phyloP scores from a whole-genome alignment of 2,329 filamentous ascomycete genomes.

The Clarireedia sp. region DNA sequence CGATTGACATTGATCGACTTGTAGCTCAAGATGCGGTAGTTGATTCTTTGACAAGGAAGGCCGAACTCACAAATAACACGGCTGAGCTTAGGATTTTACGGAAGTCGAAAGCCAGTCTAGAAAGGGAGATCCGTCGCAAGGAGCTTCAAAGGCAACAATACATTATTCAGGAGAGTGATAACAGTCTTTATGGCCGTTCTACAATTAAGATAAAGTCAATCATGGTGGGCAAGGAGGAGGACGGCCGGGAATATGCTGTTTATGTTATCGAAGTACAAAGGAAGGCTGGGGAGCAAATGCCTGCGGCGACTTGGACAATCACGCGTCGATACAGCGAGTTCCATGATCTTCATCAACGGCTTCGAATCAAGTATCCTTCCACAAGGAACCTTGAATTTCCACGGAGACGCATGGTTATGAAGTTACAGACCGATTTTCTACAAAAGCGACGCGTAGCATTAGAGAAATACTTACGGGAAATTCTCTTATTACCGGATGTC shows the following conservation, averaged over 20 bases:
- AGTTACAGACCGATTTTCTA: conserved; percentile 90
- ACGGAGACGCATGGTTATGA: conserved; percentile 85
- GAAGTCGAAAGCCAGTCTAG: conserved; percentile 89
- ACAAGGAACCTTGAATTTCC: conserved; percentile 90
- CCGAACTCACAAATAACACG: conserved; percentile 93
- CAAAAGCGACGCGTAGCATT: conserved; percentile 78
- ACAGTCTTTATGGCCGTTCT: conserved; percentile 88
- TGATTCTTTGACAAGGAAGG: conserved; percentile 85
- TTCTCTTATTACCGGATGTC: conserved; percentile 82
- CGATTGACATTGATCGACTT: conserved; percentile 82
- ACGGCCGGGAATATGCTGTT: conserved; percentile 86
- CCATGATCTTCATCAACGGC: conserved; percentile 83
- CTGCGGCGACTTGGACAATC: conserved; percentile 88
- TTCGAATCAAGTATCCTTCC: conserved; percentile 77
- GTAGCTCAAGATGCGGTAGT: conserved; percentile 83
- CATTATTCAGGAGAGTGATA: conserved; percentile 94
- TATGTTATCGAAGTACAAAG: conserved; percentile 90
- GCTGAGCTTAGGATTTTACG: conserved; percentile 85
- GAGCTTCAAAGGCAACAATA: conserved; percentile 96
- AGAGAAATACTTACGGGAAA: conserved; percentile 74
- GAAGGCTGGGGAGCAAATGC: conserved; percentile 90
- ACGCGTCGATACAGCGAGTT: conserved; percentile 96
- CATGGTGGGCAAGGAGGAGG: conserved; percentile 83
- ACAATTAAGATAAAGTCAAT: conserved; percentile 86
- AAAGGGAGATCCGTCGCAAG: conserved; percentile 86